Conservation (phyloP, 768 basidiomycete genomes). For the Vararia minispora region DNA sequence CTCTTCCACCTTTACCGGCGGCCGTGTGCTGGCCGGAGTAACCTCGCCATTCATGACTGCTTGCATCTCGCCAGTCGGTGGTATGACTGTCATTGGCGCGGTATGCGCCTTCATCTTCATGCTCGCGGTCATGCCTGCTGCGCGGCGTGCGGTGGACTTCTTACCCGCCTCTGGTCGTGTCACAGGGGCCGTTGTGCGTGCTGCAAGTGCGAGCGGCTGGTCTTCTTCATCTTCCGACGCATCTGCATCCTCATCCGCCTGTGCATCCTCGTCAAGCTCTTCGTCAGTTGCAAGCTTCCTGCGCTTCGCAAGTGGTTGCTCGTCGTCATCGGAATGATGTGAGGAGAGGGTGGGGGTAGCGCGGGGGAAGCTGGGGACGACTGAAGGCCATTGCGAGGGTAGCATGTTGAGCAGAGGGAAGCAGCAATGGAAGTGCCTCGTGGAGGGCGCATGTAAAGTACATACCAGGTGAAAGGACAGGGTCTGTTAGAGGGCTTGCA, state of each 20-base stretch:
- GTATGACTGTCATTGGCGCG: slow-evolving; percentile 33
- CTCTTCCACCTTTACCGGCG: slow-evolving; percentile 71
- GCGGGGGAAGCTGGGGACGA: slow-evolving; percentile 11
- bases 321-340: slow-evolving; percentile 45
- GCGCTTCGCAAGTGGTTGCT: slow-evolving; percentile 33
- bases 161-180: slow-evolving; percentile 15
- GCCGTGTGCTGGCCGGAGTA: slow-evolving; percentile 38
- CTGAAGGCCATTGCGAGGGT: too few species aligned
- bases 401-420: too few species aligned
- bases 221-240: slow-evolving; percentile 14
- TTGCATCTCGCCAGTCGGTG: slow-evolving; percentile 28
- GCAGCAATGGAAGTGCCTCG: slow-evolving; percentile 12
- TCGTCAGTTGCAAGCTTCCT: slow-evolving; percentile 12
- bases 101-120: slow-evolving; percentile 52
- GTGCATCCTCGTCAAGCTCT: slow-evolving; percentile 14
- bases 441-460: slow-evolving; percentile 13
- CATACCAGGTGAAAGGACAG: slow-evolving; percentile 43
- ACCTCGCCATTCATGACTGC: slow-evolving; percentile 25
- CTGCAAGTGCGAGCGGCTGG: slow-evolving; percentile 22
- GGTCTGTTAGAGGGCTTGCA: slow-evolving; percentile 34
- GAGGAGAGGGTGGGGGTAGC: slow-evolving; percentile 21
- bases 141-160: slow-evolving; percentile 26
- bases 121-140: slow-evolving; percentile 45
- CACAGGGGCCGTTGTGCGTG: slow-evolving; percentile 16
- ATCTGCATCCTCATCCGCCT: slow-evolving; percentile 22